These are phyloP conservation scores for Cladosporium phlei DNA, from an alignment of 2,329 filamentous ascomycete species.

Conservation along the genomic window DNA sequence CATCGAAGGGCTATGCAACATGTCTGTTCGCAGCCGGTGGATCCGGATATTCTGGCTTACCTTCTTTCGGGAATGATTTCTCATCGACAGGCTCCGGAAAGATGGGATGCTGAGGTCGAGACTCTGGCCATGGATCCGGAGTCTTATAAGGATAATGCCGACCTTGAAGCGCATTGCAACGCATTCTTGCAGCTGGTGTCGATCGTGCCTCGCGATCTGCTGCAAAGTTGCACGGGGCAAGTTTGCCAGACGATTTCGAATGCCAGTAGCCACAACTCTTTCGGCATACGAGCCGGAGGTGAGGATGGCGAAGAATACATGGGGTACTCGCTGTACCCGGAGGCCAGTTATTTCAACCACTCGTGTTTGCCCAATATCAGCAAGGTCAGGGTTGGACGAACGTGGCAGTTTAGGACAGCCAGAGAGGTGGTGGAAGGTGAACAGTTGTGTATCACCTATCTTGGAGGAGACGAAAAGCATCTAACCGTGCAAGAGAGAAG, in stretches of 20 bases:
- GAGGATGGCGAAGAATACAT: conserved; percentile 46
- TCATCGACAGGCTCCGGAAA: conserved; percentile 26
- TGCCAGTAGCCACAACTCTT: conserved; percentile 44
- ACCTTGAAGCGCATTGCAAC: conserved; percentile 37
- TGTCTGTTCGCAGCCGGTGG: conserved; percentile 15
- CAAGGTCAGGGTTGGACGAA: conserved; percentile 38
- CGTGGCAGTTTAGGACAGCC: conserved; percentile 39
- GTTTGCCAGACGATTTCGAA: conserved; percentile 34
- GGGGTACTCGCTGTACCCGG: conserved; percentile 45
- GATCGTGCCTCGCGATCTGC: conserved; percentile 35
- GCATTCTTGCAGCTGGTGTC: conserved; percentile 42
- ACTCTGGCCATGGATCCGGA: conserved; percentile 37
- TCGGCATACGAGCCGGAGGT: conserved; percentile 38
- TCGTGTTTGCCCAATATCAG: conserved; percentile 41
- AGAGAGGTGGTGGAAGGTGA: conserved; percentile 36
- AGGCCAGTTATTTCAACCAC: conserved; percentile 48
- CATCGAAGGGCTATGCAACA: conserved; percentile 16
- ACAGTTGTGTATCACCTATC: conserved; percentile 46
- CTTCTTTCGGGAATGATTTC: conserved; percentile 38
- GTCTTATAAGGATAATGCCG: conserved; percentile 38
- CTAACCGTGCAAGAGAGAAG: conserved; percentile 35
- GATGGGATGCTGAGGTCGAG: conserved; percentile 32
- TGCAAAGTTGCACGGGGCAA: conserved; percentile 31
- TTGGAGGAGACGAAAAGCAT: conserved; percentile 44
- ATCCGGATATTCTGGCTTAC: conserved; percentile 39